Evolutionary conservation across 2,329 filamentous ascomycete species (phyloP).

Genomic region (Aspergillus brunneoviolaceus): DNA sequence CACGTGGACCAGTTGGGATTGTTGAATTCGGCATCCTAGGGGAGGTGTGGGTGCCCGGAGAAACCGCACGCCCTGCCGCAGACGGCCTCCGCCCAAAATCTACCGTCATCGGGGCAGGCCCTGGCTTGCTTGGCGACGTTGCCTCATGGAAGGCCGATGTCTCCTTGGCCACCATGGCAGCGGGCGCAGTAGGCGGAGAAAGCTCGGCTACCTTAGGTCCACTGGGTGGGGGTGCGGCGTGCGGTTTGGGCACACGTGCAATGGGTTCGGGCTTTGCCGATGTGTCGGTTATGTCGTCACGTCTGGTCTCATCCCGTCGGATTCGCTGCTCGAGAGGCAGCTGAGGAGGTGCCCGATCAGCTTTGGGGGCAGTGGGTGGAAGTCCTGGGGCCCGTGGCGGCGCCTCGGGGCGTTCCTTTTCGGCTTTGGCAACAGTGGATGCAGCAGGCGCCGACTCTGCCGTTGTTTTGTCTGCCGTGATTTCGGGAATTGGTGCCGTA

Average conservation of each 20-base stretch:
- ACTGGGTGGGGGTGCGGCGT: constrained; percentile 14
- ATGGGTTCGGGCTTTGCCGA: constrained; percentile 27
- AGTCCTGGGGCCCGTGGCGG: constrained; percentile 28
- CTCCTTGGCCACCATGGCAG: constrained; percentile 34
- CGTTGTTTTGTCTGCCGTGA: constrained; percentile 23
- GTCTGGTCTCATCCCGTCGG: constrained; percentile 26
- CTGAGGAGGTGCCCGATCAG: constrained; percentile 34
- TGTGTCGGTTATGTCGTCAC: constrained; percentile 23
- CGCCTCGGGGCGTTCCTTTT: constrained; percentile 27
- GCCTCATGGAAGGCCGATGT: constrained; percentile 21
- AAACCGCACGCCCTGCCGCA: constrained; percentile 27
- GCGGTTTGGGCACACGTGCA: constrained; percentile 25
- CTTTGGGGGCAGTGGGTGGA: constrained; percentile 47
- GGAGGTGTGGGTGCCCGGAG: constrained; percentile 37
- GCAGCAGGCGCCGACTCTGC: constrained; percentile 14
- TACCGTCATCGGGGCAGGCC: constrained; percentile 26
- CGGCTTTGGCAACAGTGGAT: constrained; percentile 11
- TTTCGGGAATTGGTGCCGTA: constrained; percentile 26
- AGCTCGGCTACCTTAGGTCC: constrained; percentile 28
- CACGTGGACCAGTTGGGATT: constrained; percentile 45
- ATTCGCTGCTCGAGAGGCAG: constrained; percentile 25
- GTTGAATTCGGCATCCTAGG: constrained; percentile 36
- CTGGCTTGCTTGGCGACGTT: constrained; percentile 19
- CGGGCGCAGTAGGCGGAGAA: constrained; percentile 39
- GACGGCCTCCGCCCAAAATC: constrained; percentile 26